Percentiles rank a stretch among this genome's conserved stretches.
phyloP scores from a whole-genome alignment of 2,329 filamentous ascomycete genomes.

The Mariannaea sp. region DNA sequence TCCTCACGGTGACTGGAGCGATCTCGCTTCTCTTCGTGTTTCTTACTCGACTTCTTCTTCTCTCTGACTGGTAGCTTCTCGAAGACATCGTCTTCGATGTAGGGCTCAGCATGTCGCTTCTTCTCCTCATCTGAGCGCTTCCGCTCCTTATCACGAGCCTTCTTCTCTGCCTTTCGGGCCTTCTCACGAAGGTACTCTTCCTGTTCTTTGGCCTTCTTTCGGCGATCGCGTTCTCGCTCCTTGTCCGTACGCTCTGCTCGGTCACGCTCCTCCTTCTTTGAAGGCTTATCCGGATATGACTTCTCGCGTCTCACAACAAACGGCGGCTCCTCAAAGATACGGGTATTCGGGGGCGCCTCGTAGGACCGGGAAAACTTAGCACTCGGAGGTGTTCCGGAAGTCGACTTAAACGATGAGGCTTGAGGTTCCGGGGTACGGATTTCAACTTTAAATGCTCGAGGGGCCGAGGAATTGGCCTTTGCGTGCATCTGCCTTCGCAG shows the following conservation, averaged over 20 bases:
- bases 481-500: slow-evolving; percentile 60
- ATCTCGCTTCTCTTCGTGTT: slow-evolving; percentile 46
- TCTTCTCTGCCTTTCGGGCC: slow-evolving; percentile 43
- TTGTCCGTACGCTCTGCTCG: slow-evolving; percentile 9
- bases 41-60: slow-evolving; percentile 49
- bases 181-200: slow-evolving; percentile 32
- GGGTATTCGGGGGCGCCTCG: slow-evolving; percentile 29
- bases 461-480: slow-evolving; percentile 50
- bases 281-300: slow-evolving; percentile 53
- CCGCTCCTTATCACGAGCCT: slow-evolving; percentile 46
- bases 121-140: slow-evolving; percentile 46
- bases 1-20: slow-evolving; percentile 44
- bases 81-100: slow-evolving; percentile 42
- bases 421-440: slow-evolving; percentile 58
- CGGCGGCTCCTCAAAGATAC: slow-evolving; percentile 53
- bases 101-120: slow-evolving; percentile 41
- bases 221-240: slow-evolving; percentile 21
- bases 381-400: slow-evolving; percentile 40
- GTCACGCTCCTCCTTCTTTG: slow-evolving; percentile 40
- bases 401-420: slow-evolving; percentile 47
- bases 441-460: slow-evolving; percentile 52
- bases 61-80: slow-evolving; percentile 39
- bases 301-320: slow-evolving; percentile 50
- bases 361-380: slow-evolving; percentile 42
- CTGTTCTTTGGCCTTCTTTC: slow-evolving; percentile 37